These are phyloP conservation scores for Aegilops tauschii DNA, from an alignment of 176 grass and related monocot species.

Conservation along the genomic window DNA sequence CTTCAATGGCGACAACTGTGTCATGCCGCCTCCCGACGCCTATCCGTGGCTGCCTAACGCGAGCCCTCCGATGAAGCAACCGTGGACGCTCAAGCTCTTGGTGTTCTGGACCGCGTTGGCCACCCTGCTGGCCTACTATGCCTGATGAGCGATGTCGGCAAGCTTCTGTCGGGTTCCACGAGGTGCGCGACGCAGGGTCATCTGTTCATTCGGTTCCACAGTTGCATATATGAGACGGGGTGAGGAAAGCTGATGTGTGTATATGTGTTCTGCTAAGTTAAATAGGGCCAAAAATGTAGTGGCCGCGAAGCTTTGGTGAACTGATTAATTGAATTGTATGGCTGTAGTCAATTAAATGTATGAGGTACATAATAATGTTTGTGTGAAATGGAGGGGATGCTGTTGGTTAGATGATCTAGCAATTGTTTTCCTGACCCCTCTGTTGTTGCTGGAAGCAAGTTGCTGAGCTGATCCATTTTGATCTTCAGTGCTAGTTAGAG, in stretches of 20 bases:
- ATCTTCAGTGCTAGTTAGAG: background rate
- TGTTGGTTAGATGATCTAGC: background rate
- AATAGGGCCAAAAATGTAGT: conserved; percentile 47
- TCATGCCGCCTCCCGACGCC: conserved; percentile 71
- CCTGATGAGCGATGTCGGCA: conserved; percentile 20
- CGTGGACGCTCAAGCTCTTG: conserved; percentile 42
- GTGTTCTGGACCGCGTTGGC: conserved; percentile 52
- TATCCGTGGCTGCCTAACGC: conserved; percentile 87
- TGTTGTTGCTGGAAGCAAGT: background rate
- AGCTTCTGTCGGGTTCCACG: conserved; percentile 25
- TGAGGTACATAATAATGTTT: background rate
- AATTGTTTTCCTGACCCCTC: background rate
- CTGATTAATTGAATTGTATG: conserved; percentile 47
- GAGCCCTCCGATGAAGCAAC: conserved; percentile 51
- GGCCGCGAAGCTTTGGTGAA: conserved; percentile 45
- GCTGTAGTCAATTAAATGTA: conserved; percentile 30
- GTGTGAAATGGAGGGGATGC: conserved; percentile 23
- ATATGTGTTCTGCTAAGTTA: conserved; percentile 44
- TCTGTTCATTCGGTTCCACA: conserved; percentile 34
- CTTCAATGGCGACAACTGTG: conserved; percentile 91
- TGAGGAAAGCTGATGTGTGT: conserved; percentile 24
- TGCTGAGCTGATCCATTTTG: background rate
- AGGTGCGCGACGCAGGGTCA: background rate
- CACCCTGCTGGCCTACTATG: conserved; percentile 49
- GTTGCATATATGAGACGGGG: conserved; percentile 33